Evolutionary conservation across 1,139 yeast species (phyloP).

Genomic region (Saccharomycopsis hybrid): DNA sequence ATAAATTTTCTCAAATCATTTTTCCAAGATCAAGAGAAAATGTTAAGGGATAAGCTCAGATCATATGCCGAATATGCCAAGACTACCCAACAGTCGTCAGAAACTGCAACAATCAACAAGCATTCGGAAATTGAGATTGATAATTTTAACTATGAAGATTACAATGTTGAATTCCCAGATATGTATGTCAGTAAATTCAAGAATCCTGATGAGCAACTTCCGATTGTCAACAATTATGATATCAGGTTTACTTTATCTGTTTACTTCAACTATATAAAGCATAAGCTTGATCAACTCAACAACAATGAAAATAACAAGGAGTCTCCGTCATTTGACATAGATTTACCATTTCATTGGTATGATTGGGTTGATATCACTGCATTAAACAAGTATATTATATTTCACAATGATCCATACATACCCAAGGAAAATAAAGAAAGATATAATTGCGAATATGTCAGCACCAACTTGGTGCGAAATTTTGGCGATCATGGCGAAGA

Average conservation of each 20-base stretch:
- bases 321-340: slow-evolving; percentile 20
- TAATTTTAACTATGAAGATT: slow-evolving; percentile 12
- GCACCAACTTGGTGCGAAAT: slow-evolving; percentile 19
- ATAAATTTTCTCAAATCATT: slow-evolving; percentile 15
- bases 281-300: slow-evolving; percentile 20
- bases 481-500: slow-evolving; percentile 21
- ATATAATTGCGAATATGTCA: slow-evolving; percentile 31
- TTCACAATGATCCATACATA: slow-evolving; percentile 26
- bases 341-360: slow-evolving; percentile 49
- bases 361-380: slow-evolving; percentile 47
- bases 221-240: slow-evolving; percentile 31
- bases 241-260: slow-evolving; percentile 43
- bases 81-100: not conserved
- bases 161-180: slow-evolving; percentile 10
- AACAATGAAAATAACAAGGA: slow-evolving; percentile 4
- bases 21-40: slow-evolving; percentile 18
- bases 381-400: slow-evolving; percentile 36
- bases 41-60: slow-evolving; percentile 5
- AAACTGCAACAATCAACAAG: not conserved
- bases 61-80: slow-evolving; percentile 3
- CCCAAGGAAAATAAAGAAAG: slow-evolving; percentile 34
- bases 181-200: slow-evolving; percentile 2
- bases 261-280: slow-evolving; percentile 32
- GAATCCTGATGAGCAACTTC: slow-evolving; percentile 8
- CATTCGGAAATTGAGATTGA: slow-evolving; percentile 11